Conservation (phyloP, 352 stramenopile genomes). For the Phytopythium delawarense region DNA sequence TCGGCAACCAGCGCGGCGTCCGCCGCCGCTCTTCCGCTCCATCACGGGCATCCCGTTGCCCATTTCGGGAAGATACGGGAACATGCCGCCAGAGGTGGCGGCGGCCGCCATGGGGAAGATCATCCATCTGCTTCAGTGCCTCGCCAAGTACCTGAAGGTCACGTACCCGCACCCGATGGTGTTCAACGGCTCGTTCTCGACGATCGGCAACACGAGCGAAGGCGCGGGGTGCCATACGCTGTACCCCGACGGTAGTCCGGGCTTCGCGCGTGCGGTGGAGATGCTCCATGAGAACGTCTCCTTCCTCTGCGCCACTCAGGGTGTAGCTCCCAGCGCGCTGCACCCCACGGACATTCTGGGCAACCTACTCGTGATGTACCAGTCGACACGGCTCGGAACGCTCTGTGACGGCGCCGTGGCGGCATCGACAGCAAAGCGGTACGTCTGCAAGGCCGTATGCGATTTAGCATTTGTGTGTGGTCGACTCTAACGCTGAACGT, state of each 20-base stretch:
- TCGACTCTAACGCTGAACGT: neutral
- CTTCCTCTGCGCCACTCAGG: constrained; percentile 50
- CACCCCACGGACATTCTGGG: constrained; percentile 58
- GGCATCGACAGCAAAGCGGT: constrained; percentile 8
- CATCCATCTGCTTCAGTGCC: constrained; percentile 66
- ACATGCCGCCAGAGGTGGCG: constrained; percentile 70
- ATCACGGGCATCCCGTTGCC: constrained; percentile 67
- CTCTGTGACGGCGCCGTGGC: constrained; percentile 25
- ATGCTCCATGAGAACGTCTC: constrained; percentile 82
- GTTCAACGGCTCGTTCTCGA: constrained; percentile 85
- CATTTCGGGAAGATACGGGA: constrained; percentile 65
- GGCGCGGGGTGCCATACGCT: constrained; percentile 76
- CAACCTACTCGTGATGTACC: constrained; percentile 61
- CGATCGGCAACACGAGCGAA: constrained; percentile 75
- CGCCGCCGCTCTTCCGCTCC: constrained; percentile 46
- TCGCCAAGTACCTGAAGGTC: constrained; percentile 67
- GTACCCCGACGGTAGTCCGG: constrained; percentile 76
- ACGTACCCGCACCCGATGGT: constrained; percentile 81
- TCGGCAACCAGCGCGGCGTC: neutral
- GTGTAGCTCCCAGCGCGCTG: constrained; percentile 27
- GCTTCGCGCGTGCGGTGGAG: constrained; percentile 63
- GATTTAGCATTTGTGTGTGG: neutral
- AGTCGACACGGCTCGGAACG: constrained; percentile 32
- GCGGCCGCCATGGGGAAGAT: constrained; percentile 64
- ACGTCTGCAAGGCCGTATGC: neutral